These are phyloP conservation scores for Teratosphaeria pseudoeucalypti DNA, from an alignment of 2,329 filamentous ascomycete species.

Conservation along the genomic window DNA sequence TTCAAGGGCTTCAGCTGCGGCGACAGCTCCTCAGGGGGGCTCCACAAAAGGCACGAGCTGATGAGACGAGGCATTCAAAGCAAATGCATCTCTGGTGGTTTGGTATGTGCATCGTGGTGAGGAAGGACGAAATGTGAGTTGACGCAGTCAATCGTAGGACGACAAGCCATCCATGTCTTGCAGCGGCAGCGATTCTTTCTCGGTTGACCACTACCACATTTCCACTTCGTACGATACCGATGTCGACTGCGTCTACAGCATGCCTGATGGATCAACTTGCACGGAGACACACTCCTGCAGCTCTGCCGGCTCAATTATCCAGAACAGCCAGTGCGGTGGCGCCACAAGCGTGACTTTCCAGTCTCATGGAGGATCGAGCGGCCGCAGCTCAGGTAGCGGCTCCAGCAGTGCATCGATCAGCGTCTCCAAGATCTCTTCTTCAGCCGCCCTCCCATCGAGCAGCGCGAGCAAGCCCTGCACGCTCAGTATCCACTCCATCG, in stretches of 20 bases:
- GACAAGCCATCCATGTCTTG: conserved; percentile 34
- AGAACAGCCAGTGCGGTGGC: conserved; percentile 87
- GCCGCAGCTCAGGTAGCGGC: conserved; percentile 32
- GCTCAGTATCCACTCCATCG: conserved; percentile 48
- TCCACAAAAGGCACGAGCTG: conserved; percentile 45
- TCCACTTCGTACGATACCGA: conserved; percentile 65
- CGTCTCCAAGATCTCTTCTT: conserved; percentile 44
- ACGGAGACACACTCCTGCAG: conserved; percentile 65
- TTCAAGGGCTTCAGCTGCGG: conserved; percentile 66
- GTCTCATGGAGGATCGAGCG: conserved; percentile 23
- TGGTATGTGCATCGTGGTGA: conserved; percentile 16
- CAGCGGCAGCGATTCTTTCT: conserved; percentile 51
- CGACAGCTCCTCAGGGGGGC: conserved; percentile 36
- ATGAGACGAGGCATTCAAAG: conserved; percentile 34
- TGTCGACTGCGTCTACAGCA: conserved; percentile 76
- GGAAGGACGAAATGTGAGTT: neutral
- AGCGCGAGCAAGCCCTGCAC: conserved; percentile 40
- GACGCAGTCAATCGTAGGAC: conserved; percentile 12
- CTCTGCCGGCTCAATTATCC: conserved; percentile 55
- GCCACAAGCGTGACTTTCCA: conserved; percentile 69
- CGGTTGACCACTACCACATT: conserved; percentile 64
- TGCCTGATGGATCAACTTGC: conserved; percentile 74
- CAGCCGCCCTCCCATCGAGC: neutral
- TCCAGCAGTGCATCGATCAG: conserved; percentile 55
- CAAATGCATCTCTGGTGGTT: conserved; percentile 33